Evolutionary conservation across 208 protist genomes (phyloP).

Genomic region (Leishmania major): DNA sequence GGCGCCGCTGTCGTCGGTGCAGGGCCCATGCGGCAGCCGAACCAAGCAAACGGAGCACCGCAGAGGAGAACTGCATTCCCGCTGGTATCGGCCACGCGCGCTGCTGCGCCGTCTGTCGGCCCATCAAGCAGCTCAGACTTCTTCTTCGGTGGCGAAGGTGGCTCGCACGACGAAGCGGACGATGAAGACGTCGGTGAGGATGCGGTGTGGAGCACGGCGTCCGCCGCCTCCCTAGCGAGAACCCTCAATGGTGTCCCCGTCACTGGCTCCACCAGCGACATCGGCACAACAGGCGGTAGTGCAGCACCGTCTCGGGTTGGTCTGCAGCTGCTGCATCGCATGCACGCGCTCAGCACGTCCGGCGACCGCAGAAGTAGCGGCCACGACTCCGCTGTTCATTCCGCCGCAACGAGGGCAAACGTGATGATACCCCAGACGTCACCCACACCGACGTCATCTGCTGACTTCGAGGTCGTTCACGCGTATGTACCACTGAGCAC

Average conservation of each 20-base stretch:
- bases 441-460: background rate
- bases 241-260: background rate
- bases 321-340: constrained; percentile 47
- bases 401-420: background rate
- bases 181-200: background rate
- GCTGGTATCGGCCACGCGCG: background rate
- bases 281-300: background rate
- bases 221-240: background rate
- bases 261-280: background rate
- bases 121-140: constrained; percentile 10
- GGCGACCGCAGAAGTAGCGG: background rate
- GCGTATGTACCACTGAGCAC: constrained; percentile 78
- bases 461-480: constrained; percentile 48
- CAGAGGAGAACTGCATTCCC: background rate
- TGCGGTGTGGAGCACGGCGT: background rate
- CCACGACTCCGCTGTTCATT: background rate
- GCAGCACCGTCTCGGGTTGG: constrained; percentile 34
- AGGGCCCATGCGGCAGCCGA: background rate
- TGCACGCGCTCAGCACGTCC: constrained; percentile 33
- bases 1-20: background rate
- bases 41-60: background rate
- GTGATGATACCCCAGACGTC: background rate
- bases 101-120: background rate
- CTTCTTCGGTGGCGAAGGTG: constrained; percentile 10
- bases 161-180: background rate